Evolutionary conservation across 1,139 yeast genomes (phyloP).

Genomic region (Geotrichum restrictum): DNA sequence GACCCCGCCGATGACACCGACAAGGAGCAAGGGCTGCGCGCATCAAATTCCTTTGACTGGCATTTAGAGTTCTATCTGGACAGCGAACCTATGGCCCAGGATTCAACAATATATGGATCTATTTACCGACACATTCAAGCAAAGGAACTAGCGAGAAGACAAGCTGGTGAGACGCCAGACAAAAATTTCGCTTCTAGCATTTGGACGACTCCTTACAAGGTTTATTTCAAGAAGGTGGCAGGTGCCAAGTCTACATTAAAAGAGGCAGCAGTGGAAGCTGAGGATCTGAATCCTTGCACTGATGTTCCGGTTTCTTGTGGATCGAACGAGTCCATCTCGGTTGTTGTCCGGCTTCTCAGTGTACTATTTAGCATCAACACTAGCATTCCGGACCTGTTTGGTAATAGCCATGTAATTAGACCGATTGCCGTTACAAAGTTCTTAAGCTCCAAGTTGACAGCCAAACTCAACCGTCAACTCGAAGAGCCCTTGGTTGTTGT

Average conservation of each 20-base stretch:
- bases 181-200: conserved; percentile 48
- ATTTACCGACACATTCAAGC: conserved; percentile 53
- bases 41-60: conserved; percentile 35
- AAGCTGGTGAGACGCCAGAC: conserved; percentile 17
- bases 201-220: conserved; percentile 56
- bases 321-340: conserved; percentile 47
- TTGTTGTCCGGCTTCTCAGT: conserved; percentile 55
- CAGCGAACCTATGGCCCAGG: conserved; percentile 60
- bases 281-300: conserved; percentile 34
- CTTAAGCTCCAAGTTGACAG: conserved; percentile 77
- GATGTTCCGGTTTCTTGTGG: conserved; percentile 37
- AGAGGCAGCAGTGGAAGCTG: conserved; percentile 32
- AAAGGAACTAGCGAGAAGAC: conserved; percentile 24
- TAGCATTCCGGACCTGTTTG: conserved; percentile 30
- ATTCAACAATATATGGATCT: conserved; percentile 78
- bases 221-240: conserved; percentile 49
- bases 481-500: conserved; percentile 90
- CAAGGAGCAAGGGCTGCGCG: neutral
- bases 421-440: conserved; percentile 48
- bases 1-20: conserved; percentile 19
- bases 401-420: conserved; percentile 8
- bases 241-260: conserved; percentile 30
- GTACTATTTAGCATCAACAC: conserved; percentile 50
- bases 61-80: conserved; percentile 59
- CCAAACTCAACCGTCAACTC: conserved; percentile 78